phyloP scores from a whole-genome alignment of 2,329 filamentous ascomycete genomes.

The Pseudogymnoascus sp. region DNA sequence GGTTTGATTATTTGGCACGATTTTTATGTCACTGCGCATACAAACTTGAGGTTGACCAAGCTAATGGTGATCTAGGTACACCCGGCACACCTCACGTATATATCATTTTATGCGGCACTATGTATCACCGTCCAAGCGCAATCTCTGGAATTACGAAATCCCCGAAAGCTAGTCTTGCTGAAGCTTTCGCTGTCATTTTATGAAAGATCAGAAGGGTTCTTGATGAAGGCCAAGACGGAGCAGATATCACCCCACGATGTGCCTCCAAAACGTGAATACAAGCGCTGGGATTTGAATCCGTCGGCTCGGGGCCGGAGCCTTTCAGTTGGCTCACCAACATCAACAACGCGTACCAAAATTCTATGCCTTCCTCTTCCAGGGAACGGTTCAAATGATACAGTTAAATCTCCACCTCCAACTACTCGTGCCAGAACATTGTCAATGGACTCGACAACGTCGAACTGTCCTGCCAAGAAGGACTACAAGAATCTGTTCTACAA shows the following conservation, averaged over 20 bases:
- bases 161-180: background rate
- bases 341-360: background rate
- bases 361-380: background rate
- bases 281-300: background rate
- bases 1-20: background rate
- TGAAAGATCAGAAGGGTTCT: background rate
- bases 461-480: background rate
- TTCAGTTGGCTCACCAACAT: background rate
- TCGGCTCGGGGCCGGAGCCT: background rate
- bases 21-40: background rate
- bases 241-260: background rate
- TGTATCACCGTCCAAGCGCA: slow-evolving; percentile 24
- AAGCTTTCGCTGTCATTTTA: background rate
- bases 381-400: background rate
- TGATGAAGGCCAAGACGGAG: background rate
- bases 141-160: slow-evolving; percentile 14
- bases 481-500: slow-evolving; percentile 5
- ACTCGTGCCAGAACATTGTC: background rate
- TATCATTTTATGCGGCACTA: slow-evolving; percentile 26
- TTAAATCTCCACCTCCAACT: background rate
- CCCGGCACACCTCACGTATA: slow-evolving; percentile 24
- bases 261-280: background rate
- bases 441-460: background rate
- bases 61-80: slow-evolving; percentile 15
- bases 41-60: background rate